A percentile compares a stretch with the other conserved stretches of the same genome.
phyloP scores from a whole-genome alignment of 768 basidiomycete genomes.

The Naganishia friedmannii region DNA sequence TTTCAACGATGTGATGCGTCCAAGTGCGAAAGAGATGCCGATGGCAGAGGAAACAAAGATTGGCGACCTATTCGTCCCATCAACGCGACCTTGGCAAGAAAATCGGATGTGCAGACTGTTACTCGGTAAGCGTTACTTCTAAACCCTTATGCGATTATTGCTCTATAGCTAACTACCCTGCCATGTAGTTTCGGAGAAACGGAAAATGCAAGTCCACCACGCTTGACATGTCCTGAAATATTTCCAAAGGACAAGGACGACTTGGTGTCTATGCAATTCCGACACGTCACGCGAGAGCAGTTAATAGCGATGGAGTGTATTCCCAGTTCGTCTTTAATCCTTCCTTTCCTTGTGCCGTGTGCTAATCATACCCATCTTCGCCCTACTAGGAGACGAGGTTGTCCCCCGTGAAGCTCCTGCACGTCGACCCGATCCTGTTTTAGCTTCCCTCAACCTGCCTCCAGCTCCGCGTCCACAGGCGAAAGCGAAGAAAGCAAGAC shows the following conservation, averaged over 20 bases:
- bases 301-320: background rate
- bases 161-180: too few relatives aligned
- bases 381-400: too few relatives aligned
- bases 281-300: background rate
- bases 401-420: background rate
- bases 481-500: background rate
- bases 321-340: background rate
- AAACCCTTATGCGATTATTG: too few relatives aligned
- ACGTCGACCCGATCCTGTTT: background rate
- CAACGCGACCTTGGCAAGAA: background rate
- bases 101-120: background rate
- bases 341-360: background rate
- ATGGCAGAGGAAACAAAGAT: background rate
- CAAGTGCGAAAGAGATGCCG: background rate
- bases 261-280: background rate
- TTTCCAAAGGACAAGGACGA: background rate
- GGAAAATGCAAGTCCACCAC: background rate
- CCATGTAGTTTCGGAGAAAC: background rate
- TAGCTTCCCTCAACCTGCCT: background rate
- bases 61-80: background rate
- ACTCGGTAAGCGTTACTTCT: background rate
- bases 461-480: background rate
- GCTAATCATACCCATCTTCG: background rate
- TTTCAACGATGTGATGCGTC: background rate
- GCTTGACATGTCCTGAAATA: background rate